Evolutionary conservation across 2,329 filamentous ascomycete genomes (phyloP).

Genomic region (Botrytis galanthina): DNA sequence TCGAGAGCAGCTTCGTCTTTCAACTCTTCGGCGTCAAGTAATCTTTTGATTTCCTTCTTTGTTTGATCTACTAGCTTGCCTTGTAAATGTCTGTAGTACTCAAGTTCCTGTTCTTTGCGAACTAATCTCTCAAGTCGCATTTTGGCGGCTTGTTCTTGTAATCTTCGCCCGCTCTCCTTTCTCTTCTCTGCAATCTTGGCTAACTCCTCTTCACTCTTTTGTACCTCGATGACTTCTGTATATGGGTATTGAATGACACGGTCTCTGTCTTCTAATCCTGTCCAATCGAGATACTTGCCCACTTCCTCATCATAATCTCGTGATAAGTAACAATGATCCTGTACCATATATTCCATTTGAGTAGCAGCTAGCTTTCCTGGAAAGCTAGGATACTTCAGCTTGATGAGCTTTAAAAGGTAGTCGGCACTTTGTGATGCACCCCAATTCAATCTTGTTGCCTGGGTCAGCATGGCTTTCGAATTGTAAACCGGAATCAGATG

Average conservation of each 20-base stretch:
- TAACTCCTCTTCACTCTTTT: conserved; percentile 94
- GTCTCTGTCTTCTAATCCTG: conserved; percentile 84
- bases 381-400: conserved; percentile 88
- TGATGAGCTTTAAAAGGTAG: conserved; percentile 85
- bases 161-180: conserved; percentile 84
- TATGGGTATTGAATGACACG: conserved; percentile 89
- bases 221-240: conserved; percentile 82
- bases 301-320: conserved; percentile 80
- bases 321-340: conserved; percentile 87
- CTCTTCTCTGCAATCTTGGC: conserved; percentile 87
- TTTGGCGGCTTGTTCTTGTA: conserved; percentile 96
- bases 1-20: conserved; percentile 88
- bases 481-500: conserved; percentile 93
- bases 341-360: conserved; percentile 84
- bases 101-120: conserved; percentile 91
- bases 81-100: conserved; percentile 88
- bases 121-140: conserved; percentile 95
- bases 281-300: conserved; percentile 79
- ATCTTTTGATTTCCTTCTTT: conserved; percentile 85
- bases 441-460: conserved; percentile 91
- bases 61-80: conserved; percentile 67
- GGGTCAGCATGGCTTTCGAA: conserved; percentile 76
- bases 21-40: conserved; percentile 87
- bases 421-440: conserved; percentile 87
- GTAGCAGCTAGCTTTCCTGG: conserved; percentile 80